Evolutionary conservation across 2,329 filamentous ascomycete genomes (phyloP), one percentile per base, ranked within the genome.

Genomic region (Botryotinia calthae): DNA sequence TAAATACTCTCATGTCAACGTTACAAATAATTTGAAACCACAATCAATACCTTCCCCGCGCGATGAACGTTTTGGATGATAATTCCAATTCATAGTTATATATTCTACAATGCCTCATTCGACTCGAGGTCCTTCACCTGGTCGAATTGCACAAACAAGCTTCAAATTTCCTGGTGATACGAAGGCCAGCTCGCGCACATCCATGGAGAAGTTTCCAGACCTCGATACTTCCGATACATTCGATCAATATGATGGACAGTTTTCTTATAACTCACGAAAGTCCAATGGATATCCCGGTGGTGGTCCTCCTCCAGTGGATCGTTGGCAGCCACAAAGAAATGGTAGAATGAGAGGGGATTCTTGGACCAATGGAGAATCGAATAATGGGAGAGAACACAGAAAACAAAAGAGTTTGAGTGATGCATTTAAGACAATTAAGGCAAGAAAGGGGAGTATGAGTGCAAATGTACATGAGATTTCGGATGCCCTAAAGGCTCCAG

Each of bases 391-490:
- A 59, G 81, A 80, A 61, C 93, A 95, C 80, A 85, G 84, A 28
- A 86, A 92, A 76, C 93, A 96, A 81, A 97, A 95, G 86, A 97
- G 94, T 82, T 88, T 98, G 77, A 90, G 90, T 79, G 94, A 97
- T 82, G 94, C 95, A n/a, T 88, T 98, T 76, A 90, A 89, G 78
- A 94, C 90, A 4, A 95, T 98, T 78, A 87, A 94, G 76, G 90
- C 88, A 54, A 88, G 94, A 78, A 93, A 91, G 79, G 93, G 89
- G 69, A 98, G 95, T 82, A 91, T 98, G 78, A 95, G 91, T 84
- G 93, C 95, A 81, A 97, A 97, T 83, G 95, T 94, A 71, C 93
- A 97, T 74, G 95, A 98, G 82, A 89, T 99, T 79, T 95, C 94
- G 62, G 93, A 96, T 82, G 94, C 95, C 70, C 87, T 99, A 74